Percentiles rank a stretch among this genome's conserved stretches.
phyloP scores from a whole-genome alignment of 2,329 filamentous ascomycete genomes.

The Chaetothyriales sp. region DNA sequence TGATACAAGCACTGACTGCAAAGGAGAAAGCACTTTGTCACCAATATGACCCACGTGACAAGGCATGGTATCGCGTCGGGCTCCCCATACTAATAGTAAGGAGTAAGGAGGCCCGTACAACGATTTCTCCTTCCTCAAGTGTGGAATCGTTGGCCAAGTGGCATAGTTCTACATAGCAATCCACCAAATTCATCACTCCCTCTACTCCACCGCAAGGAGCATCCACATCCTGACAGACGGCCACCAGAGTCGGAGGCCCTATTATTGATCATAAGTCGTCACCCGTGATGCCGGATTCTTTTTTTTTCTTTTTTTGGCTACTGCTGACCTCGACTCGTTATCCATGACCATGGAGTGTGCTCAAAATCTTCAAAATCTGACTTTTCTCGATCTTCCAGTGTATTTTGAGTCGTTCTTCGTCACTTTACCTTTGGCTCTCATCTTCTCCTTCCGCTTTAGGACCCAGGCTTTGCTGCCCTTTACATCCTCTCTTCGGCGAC shows the following conservation, averaged over 20 bases:
- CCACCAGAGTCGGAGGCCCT: background rate
- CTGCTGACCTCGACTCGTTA: background rate
- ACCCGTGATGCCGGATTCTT: background rate
- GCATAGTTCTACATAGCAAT: too few relatives aligned
- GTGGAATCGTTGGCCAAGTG: too few relatives aligned
- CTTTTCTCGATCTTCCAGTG: conserved; percentile 72
- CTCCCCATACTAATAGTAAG: too few relatives aligned
- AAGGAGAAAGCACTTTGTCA: too few relatives aligned
- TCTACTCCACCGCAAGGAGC: too few relatives aligned
- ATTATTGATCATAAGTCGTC: background rate
- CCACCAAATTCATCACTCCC: too few relatives aligned
- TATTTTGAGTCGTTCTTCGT: conserved; percentile 89
- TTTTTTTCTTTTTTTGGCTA: too few relatives aligned
- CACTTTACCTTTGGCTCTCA: conserved; percentile 86
- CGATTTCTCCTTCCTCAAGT: too few relatives aligned
- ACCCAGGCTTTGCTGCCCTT: conserved; percentile 39
- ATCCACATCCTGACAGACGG: background rate
- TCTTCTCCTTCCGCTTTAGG: conserved; percentile 62
- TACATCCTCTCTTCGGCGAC: conserved; percentile 33
- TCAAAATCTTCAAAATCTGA: conserved; percentile 59
- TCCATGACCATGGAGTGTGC: background rate
- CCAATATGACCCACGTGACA: too few relatives aligned
- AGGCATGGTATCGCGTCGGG: too few relatives aligned
- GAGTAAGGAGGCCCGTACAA: too few relatives aligned
- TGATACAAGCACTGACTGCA: too few relatives aligned